A percentile compares a stretch with the other conserved stretches of the same genome.
Conservation (phyloP, 345 rosid species). For the Eucalyptus dawsonii region DNA sequence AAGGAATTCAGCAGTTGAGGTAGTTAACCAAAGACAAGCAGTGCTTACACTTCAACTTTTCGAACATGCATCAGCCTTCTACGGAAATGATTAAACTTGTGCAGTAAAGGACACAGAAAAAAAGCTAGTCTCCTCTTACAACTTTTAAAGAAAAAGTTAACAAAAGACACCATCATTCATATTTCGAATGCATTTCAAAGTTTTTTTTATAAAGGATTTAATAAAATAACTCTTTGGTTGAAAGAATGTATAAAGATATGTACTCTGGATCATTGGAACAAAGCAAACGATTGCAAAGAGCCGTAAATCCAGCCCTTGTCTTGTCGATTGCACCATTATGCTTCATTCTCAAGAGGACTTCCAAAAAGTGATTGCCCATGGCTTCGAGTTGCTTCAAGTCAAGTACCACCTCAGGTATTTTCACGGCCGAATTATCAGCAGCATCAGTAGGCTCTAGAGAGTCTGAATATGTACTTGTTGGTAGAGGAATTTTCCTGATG, state of each 20-base stretch:
- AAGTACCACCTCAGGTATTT: slow-evolving; percentile 32
- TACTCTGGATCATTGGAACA: slow-evolving; percentile 90
- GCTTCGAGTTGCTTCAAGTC: slow-evolving; percentile 76
- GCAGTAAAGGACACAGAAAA: background rate
- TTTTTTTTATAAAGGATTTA: background rate
- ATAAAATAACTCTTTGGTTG: background rate
- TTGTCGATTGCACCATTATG: slow-evolving; percentile 97
- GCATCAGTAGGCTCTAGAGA: slow-evolving; percentile 19
- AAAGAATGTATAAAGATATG: background rate
- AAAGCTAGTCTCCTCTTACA: background rate
- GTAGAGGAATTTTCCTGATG: slow-evolving; percentile 79
- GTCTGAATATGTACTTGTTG: slow-evolving; percentile 29
- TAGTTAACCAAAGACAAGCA: background rate
- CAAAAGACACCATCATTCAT: background rate
- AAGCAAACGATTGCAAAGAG: slow-evolving; percentile 88
- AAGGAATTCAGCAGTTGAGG: too few relatives aligned
- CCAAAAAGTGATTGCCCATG: slow-evolving; percentile 89
- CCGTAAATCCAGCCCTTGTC: slow-evolving; percentile 97
- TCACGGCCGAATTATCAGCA: slow-evolving; percentile 7
- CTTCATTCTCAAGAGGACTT: slow-evolving; percentile 94
- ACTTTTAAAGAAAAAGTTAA: background rate
- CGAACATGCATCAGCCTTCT: background rate
- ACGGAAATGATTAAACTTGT: background rate
- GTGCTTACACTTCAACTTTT: background rate
- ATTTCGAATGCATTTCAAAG: background rate